phyloP scores from a whole-genome alignment of 495 filamentous ascomycete genomes.

The Neurospora sp. region DNA sequence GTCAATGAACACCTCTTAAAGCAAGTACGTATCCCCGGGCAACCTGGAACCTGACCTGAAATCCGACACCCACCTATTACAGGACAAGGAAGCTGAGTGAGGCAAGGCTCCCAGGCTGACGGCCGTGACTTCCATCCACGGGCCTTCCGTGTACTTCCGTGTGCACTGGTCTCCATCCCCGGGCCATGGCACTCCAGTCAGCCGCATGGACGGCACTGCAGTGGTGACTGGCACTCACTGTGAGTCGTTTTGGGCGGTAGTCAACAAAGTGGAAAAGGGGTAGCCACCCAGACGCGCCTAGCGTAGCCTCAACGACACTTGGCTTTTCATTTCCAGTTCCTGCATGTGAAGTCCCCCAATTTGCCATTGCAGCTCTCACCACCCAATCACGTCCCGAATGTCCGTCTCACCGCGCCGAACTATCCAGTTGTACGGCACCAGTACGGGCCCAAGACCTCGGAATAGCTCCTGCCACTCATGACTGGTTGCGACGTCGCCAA shows the following conservation, averaged over 20 bases:
- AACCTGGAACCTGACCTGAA: not conserved
- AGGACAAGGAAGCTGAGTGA: not conserved
- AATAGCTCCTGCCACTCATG: not conserved
- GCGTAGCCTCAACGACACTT: slow-evolving; percentile 3
- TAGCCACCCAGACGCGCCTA: slow-evolving; percentile 6
- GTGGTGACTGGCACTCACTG: not conserved
- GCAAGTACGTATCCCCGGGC: not conserved
- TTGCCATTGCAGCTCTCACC: slow-evolving; percentile 4
- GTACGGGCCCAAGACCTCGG: slow-evolving; percentile 5
- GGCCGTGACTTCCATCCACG: not conserved
- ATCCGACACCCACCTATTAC: not conserved
- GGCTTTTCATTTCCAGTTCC: slow-evolving; percentile 21
- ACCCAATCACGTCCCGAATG: slow-evolving; percentile 10
- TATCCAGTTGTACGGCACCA: not conserved
- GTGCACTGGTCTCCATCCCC: not conserved
- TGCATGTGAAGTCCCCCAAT: slow-evolving; percentile 20
- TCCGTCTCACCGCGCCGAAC: not conserved
- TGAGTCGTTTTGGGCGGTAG: not conserved
- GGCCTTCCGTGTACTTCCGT: not conserved
- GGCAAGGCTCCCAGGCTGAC: not conserved
- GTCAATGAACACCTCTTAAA: not conserved
- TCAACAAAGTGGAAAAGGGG: slow-evolving; percentile 12
- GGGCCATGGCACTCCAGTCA: not conserved
- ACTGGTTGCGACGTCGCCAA: not conserved
- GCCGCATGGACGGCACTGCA: not conserved